These are phyloP conservation scores for Blastomyces emzantsi DNA, from an alignment of 2,329 filamentous ascomycete genomes.

Conservation along the genomic window DNA sequence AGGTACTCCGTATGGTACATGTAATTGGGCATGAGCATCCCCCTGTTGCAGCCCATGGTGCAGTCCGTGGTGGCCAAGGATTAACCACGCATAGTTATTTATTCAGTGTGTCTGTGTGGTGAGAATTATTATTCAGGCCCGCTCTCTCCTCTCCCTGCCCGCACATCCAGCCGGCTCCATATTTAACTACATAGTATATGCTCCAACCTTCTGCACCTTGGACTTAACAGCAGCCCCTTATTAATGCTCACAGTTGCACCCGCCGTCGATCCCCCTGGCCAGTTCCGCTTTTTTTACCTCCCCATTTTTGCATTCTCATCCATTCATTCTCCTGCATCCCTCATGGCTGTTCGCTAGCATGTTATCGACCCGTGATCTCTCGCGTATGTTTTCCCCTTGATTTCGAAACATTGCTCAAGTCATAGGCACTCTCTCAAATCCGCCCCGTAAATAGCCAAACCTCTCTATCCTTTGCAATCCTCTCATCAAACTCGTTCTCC, in stretches of 20 bases:
- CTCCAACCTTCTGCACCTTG: too few species aligned
- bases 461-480: neutral
- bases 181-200: too few species aligned
- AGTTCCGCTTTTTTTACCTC: too few species aligned
- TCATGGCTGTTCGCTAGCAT: neutral
- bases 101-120: too few species aligned
- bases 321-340: too few species aligned
- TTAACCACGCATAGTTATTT: neutral
- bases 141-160: too few species aligned
- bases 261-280: too few species aligned
- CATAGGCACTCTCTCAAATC: neutral
- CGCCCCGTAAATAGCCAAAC: neutral
- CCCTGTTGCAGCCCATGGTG: neutral
- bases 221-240: neutral
- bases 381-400: neutral
- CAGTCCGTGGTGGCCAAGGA: neutral
- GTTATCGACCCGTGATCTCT: neutral
- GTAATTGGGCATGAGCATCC: neutral
- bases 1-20: too few species aligned
- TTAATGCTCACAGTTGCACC: too few species aligned
- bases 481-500: neutral
- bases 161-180: too few species aligned
- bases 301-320: too few species aligned
- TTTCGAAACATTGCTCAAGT: neutral
- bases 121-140: too few species aligned